phyloP scores from a whole-genome alignment of 2,329 filamentous ascomycete genomes.

The Hypoxylon sp. region DNA sequence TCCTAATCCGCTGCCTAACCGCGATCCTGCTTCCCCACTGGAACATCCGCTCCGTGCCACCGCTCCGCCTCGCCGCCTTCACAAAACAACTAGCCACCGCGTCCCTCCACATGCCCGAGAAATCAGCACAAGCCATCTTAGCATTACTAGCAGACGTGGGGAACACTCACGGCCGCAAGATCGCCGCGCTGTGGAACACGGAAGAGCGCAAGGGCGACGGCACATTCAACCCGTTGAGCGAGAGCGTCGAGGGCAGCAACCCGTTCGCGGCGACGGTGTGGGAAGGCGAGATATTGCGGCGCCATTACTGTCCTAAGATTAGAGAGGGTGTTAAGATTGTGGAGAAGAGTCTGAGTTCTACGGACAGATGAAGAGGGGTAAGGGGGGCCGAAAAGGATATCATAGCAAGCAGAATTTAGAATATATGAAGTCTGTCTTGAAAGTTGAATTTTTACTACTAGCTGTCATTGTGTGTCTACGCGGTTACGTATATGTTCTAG shows the following conservation, averaged over 20 bases:
- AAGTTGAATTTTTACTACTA: neutral
- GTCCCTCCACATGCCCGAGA: slow-evolving; percentile 90
- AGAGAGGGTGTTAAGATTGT: slow-evolving; percentile 79
- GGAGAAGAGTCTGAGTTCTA: slow-evolving; percentile 76
- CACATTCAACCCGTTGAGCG: slow-evolving; percentile 80
- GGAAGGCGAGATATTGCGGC: slow-evolving; percentile 89
- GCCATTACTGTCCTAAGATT: slow-evolving; percentile 90
- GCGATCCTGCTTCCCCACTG: slow-evolving; percentile 83
- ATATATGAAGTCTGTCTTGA: neutral
- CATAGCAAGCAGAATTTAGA: neutral
- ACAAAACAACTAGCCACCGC: slow-evolving; percentile 89
- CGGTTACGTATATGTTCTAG: neutral
- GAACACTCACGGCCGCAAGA: slow-evolving; percentile 85
- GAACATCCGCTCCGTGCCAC: slow-evolving; percentile 81
- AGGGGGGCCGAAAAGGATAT: neutral
- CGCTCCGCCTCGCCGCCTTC: slow-evolving; percentile 90
- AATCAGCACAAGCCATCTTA: slow-evolving; percentile 85
- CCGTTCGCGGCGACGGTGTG: slow-evolving; percentile 91
- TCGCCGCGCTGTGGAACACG: slow-evolving; percentile 91
- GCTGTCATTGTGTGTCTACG: neutral
- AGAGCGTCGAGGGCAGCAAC: slow-evolving; percentile 87
- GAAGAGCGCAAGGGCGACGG: slow-evolving; percentile 95
- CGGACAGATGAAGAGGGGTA: slow-evolving; percentile 41
- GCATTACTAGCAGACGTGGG: slow-evolving; percentile 83
- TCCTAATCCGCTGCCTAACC: slow-evolving; percentile 88